phyloP scores from a whole-genome alignment of 768 basidiomycete species.

The Tulasnella calospora region DNA sequence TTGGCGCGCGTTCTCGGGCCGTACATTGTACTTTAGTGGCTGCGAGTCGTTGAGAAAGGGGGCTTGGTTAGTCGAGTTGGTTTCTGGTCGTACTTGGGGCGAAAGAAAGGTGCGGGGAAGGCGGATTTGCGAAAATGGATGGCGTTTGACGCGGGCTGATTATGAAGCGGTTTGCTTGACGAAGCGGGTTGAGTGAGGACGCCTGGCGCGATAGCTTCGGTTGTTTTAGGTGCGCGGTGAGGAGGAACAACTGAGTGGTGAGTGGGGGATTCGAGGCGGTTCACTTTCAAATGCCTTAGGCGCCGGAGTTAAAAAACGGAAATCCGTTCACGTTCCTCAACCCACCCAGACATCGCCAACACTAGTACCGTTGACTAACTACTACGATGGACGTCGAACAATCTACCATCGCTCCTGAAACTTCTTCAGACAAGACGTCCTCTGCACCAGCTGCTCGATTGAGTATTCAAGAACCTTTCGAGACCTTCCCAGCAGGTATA shows the following conservation, averaged over 20 bases:
- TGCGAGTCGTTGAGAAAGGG: not conserved
- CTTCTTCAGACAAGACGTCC: not conserved
- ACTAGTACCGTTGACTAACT: not conserved
- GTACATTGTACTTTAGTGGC: not conserved
- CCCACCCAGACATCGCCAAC: not conserved
- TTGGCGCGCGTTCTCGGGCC: conserved; percentile 1
- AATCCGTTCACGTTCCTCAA: not conserved
- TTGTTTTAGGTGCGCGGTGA: not conserved
- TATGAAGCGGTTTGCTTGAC: too few relatives aligned
- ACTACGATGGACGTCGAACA: not conserved
- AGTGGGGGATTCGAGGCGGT: not conserved
- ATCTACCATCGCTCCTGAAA: not conserved
- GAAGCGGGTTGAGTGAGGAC: too few relatives aligned
- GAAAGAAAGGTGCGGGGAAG: not conserved
- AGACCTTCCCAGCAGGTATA: conserved; percentile 16
- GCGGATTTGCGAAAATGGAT: not conserved
- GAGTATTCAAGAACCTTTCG: conserved; percentile 10
- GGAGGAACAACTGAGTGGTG: not conserved
- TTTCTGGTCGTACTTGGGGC: not conserved
- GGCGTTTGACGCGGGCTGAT: not conserved
- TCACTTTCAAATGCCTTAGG: not conserved
- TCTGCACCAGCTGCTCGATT: not conserved
- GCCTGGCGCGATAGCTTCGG: too few relatives aligned
- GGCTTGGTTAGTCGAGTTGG: not conserved
- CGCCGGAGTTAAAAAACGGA: not conserved